Conservation (phyloP, 257 asterid species). For the Pogostemon cablin region DNA sequence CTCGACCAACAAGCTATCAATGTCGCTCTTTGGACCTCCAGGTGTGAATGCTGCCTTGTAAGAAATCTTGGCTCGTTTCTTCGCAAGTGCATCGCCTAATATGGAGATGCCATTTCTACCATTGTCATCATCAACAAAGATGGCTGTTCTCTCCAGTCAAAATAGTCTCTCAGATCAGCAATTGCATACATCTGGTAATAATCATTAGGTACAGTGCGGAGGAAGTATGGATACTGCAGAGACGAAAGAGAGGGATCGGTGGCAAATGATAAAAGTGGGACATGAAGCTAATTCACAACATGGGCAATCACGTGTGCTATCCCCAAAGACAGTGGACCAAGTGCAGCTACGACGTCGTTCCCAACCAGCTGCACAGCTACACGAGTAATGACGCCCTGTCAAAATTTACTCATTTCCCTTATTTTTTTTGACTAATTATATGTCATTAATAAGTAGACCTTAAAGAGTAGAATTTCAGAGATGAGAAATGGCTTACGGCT, state of each 20-base stretch:
- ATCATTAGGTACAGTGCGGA: constrained; percentile 55
- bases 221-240: constrained; percentile 63
- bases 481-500: neutral
- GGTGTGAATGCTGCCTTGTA: constrained; percentile 65
- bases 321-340: constrained; percentile 79
- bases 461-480: constrained; percentile 9
- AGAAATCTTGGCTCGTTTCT: constrained; percentile 62
- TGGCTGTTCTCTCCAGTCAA: constrained; percentile 66
- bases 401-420: constrained; percentile 33
- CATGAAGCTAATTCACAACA: constrained; percentile 60
- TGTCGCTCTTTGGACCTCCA: constrained; percentile 48
- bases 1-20: constrained; percentile 45
- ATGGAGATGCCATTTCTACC: constrained; percentile 72
- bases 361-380: constrained; percentile 71
- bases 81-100: constrained; percentile 61
- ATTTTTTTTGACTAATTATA: constrained; percentile 1
- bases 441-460: neutral
- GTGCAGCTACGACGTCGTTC: constrained; percentile 54
- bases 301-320: constrained; percentile 68
- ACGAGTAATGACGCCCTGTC: constrained; percentile 36
- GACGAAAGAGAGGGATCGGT: constrained; percentile 78
- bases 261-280: constrained; percentile 71
- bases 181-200: constrained; percentile 67
- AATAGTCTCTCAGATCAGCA: constrained; percentile 57
- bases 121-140: constrained; percentile 69